Evolutionary conservation across 495 filamentous ascomycete species (phyloP).

Genomic region (Penicillium ochrochloron): DNA sequence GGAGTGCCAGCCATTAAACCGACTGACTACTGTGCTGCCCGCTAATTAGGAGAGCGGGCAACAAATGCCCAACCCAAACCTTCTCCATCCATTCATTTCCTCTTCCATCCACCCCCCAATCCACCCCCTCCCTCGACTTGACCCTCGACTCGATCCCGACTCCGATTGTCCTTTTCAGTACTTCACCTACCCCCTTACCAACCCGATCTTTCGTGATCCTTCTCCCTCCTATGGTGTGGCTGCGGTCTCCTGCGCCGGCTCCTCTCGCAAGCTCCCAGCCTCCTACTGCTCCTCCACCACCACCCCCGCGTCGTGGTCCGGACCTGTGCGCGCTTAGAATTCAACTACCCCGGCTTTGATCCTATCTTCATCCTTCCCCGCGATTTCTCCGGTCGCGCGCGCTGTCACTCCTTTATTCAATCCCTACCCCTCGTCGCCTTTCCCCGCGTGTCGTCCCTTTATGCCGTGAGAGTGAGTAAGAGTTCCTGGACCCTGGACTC

Average conservation of each 20-base stretch:
- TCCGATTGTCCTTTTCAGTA: too few species aligned
- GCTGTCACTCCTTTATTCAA: conserved; percentile 8
- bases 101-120: conserved; percentile 23
- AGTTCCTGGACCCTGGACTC: conserved; percentile 10
- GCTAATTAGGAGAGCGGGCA: conserved; percentile 18
- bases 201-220: neutral
- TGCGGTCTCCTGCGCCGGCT: conserved; percentile 11
- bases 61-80: conserved; percentile 26
- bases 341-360: conserved; percentile 10
- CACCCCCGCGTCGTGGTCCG: conserved; percentile 28
- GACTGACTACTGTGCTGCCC: neutral
- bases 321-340: conserved; percentile 20
- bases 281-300: conserved; percentile 3
- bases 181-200: neutral
- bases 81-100: conserved; percentile 28
- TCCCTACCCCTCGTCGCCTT: neutral
- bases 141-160: neutral
- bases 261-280: conserved; percentile 25
- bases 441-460: conserved; percentile 21
- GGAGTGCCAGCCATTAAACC: too few species aligned
- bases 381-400: conserved; percentile 12
- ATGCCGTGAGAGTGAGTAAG: conserved; percentile 34
- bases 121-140: conserved; percentile 14
- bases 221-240: neutral
- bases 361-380: conserved; percentile 4